A percentile compares a stretch with the other conserved stretches of the same genome.
Evolutionary conservation across 2,329 filamentous ascomycete genomes (phyloP).

Genomic region (Sporothrix sp.): DNA sequence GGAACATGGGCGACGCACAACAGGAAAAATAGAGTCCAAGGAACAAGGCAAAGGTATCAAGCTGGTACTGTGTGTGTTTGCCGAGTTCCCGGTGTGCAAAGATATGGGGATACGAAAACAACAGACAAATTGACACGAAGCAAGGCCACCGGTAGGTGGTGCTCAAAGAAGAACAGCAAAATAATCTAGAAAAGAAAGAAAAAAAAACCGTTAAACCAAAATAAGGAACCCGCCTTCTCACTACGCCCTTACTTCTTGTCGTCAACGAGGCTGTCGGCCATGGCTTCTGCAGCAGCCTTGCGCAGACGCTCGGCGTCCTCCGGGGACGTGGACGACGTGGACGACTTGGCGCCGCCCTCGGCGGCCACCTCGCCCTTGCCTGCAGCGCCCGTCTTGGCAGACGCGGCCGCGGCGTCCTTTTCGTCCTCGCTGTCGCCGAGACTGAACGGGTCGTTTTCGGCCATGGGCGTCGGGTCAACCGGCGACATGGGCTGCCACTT

Average conservation of each 20-base stretch:
- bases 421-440: constrained; percentile 94
- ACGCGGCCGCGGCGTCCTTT: constrained; percentile 43
- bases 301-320: constrained; percentile 21
- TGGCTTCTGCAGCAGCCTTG: constrained; percentile 21
- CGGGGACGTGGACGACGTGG: constrained; percentile 8
- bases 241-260: constrained; percentile 13
- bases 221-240: not conserved
- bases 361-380: constrained; percentile 33
- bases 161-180: not conserved
- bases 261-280: constrained; percentile 21
- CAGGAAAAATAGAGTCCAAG: not conserved
- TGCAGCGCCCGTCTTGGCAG: not conserved
- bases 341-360: not conserved
- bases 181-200: not conserved
- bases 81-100: not conserved
- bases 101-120: not conserved
- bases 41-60: constrained; percentile 2
- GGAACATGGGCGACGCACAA: too few relatives aligned
- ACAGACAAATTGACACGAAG: not conserved
- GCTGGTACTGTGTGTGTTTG: not conserved
- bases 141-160: not conserved
- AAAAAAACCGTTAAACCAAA: not conserved
- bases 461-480: constrained; percentile 74
- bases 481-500: constrained; percentile 95
- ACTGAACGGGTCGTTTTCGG: constrained; percentile 92